Evolutionary conservation across 2,329 filamentous ascomycete genomes (phyloP).

Genomic region (Epichloe sibirici): DNA sequence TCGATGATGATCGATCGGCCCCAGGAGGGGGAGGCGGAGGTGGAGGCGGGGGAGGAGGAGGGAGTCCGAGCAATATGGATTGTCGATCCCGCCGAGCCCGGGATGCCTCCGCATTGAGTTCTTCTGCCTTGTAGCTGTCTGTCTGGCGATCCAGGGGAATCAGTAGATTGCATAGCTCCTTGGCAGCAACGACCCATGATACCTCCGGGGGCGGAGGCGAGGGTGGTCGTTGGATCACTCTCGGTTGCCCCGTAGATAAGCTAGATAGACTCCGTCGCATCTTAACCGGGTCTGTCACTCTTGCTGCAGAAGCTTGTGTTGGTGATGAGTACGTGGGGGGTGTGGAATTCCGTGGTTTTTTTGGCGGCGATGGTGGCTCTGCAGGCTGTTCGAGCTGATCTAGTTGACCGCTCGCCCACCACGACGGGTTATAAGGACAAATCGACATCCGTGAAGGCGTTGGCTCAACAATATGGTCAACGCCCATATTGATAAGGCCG

Average conservation of each 20-base stretch:
- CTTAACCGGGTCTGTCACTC: slow-evolving; percentile 56
- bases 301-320: slow-evolving; percentile 77
- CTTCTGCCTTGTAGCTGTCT: slow-evolving; percentile 63
- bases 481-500: slow-evolving; percentile 25
- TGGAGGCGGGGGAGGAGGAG: slow-evolving; percentile 8
- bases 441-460: slow-evolving; percentile 13
- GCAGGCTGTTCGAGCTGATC: slow-evolving; percentile 56
- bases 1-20: slow-evolving; percentile 34
- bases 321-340: slow-evolving; percentile 76
- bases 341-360: slow-evolving; percentile 42
- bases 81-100: slow-evolving; percentile 53
- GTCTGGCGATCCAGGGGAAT: slow-evolving; percentile 67
- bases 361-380: slow-evolving; percentile 33
- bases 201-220: slow-evolving; percentile 70
- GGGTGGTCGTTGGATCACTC: slow-evolving; percentile 26
- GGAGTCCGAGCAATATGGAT: slow-evolving; percentile 28
- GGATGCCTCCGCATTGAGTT: slow-evolving; percentile 60
- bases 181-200: slow-evolving; percentile 71
- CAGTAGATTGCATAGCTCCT: slow-evolving; percentile 71
- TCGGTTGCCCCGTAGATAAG: slow-evolving; percentile 20
- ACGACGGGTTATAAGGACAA: slow-evolving; percentile 50
- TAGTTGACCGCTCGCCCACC: slow-evolving; percentile 58
- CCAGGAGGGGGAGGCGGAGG: slow-evolving; percentile 7
- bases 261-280: slow-evolving; percentile 52
- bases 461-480: slow-evolving; percentile 8